Percentiles rank a stretch among this genome's conserved stretches.
These are phyloP conservation scores for Neocucurbitaria cava DNA, from an alignment of 2,329 filamentous ascomycete species.

Conservation along the genomic window DNA sequence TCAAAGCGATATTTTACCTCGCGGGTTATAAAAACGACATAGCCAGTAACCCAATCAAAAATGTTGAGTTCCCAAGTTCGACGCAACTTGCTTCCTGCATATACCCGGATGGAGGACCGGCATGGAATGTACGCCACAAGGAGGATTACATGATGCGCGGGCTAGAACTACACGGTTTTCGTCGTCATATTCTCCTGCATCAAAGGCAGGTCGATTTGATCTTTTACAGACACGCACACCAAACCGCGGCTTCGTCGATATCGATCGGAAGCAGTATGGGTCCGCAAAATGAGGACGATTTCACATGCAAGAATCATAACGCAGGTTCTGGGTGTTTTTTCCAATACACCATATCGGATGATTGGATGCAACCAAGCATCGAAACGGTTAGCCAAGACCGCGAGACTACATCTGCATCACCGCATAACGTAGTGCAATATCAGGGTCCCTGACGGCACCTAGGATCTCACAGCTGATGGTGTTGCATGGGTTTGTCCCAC, in stretches of 20 bases:
- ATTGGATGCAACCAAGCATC: neutral
- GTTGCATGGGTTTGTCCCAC: slow-evolving; percentile 13
- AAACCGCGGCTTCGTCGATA: too few relatives aligned
- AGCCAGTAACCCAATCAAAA: neutral
- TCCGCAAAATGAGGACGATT: slow-evolving; percentile 4
- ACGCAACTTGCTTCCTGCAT: neutral
- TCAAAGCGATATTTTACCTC: neutral
- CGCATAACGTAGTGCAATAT: neutral
- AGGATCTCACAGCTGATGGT: slow-evolving; percentile 12
- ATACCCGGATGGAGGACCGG: neutral
- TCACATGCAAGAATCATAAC: neutral
- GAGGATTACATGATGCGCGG: slow-evolving; percentile 4
- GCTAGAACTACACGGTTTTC: neutral
- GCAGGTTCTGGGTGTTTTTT: neutral
- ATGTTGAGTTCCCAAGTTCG: neutral
- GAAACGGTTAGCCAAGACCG: slow-evolving; percentile 1
- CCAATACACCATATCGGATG: slow-evolving; percentile 10
- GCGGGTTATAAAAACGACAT: neutral
- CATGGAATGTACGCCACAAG: slow-evolving; percentile 15
- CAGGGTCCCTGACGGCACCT: neutral
- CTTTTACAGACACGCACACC: slow-evolving; percentile 10
- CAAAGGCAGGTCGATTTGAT: too few relatives aligned
- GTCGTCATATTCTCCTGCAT: slow-evolving; percentile 17
- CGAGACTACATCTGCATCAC: slow-evolving; percentile 5
- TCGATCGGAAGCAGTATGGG: slow-evolving; percentile 1